These are phyloP conservation scores for Elongisporangium anandrum DNA, from an alignment of 352 stramenopile genomes.

Conservation along the genomic window DNA sequence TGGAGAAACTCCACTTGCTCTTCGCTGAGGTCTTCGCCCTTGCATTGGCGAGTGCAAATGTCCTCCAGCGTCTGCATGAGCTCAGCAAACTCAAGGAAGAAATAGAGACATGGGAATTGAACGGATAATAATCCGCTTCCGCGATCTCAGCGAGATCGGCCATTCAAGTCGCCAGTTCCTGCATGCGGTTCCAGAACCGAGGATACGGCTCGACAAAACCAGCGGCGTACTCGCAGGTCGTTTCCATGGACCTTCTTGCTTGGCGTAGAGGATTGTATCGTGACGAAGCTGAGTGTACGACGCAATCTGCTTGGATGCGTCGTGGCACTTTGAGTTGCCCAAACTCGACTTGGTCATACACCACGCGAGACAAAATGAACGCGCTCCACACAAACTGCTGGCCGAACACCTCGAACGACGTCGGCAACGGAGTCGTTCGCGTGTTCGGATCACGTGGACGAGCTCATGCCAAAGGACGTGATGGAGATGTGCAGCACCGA, in stretches of 20 bases:
- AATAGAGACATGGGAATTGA: too few species aligned
- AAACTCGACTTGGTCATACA: conserved; percentile 14
- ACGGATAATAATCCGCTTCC: too few species aligned
- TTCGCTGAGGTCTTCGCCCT: conserved; percentile 1
- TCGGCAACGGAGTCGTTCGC: neutral
- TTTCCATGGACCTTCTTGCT: too few species aligned
- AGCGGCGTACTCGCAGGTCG: conserved; percentile 16
- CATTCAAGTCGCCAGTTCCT: conserved; percentile 3
- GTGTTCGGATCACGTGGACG: conserved; percentile 4
- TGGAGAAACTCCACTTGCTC: conserved; percentile 14
- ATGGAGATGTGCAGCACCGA: conserved; percentile 9
- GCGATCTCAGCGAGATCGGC: conserved; percentile 5
- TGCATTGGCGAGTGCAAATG: conserved; percentile 6
- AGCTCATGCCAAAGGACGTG: too few species aligned
- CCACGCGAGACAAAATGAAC: conserved; percentile 17
- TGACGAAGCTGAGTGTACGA: conserved; percentile 19
- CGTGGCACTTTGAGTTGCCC: conserved; percentile 9
- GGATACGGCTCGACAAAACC: conserved; percentile 18
- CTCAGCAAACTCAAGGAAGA: conserved; percentile 2
- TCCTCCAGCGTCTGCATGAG: conserved; percentile 12
- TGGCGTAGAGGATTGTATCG: conserved; percentile 17
- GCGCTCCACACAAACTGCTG: conserved; percentile 21
- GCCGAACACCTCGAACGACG: conserved; percentile 14
- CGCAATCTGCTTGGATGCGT: conserved; percentile 18
- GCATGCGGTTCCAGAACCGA: conserved; percentile 14